phyloP scores from a whole-genome alignment of 257 asterid genomes.

The Lithospermum erythrorhizon region DNA sequence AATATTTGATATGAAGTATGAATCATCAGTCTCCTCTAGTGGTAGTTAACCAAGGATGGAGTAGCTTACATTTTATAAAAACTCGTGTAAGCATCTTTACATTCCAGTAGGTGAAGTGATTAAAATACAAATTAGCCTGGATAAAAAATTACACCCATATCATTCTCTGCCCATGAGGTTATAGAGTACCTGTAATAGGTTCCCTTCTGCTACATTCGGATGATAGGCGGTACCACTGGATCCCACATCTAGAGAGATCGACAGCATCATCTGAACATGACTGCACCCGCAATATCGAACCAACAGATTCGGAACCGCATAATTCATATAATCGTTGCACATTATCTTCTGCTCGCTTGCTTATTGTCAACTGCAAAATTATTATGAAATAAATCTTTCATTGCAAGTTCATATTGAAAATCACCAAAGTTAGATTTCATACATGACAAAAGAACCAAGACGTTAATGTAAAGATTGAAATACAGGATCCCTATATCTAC shows the following conservation, averaged over 20 bases:
- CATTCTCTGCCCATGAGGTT: neutral
- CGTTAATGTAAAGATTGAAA: neutral
- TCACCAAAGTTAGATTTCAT: neutral
- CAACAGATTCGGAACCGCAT: conserved; percentile 51
- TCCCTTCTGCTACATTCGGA: conserved; percentile 93
- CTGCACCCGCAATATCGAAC: conserved; percentile 72
- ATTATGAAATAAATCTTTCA: conserved; percentile 8
- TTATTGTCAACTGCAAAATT: conserved; percentile 53
- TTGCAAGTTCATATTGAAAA: neutral
- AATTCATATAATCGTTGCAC: conserved; percentile 33
- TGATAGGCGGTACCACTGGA: conserved; percentile 89
- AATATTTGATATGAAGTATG: too few relatives aligned
- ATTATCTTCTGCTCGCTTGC: conserved; percentile 58
- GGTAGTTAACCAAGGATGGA: too few relatives aligned
- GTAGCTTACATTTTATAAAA: too few relatives aligned
- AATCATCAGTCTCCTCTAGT: too few relatives aligned
- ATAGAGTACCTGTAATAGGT: conserved; percentile 57
- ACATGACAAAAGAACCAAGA: neutral
- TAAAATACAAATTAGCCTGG: neutral
- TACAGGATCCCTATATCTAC: too few relatives aligned
- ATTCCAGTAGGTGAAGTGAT: too few relatives aligned
- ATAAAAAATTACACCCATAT: neutral
- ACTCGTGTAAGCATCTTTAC: neutral
- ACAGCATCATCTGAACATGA: conserved; percentile 55
- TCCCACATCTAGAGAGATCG: conserved; percentile 65